Evolutionary conservation across 1,139 yeast genomes (phyloP), one percentile per base, ranked within the genome.

Genomic region (Candida sanyaensis): DNA sequence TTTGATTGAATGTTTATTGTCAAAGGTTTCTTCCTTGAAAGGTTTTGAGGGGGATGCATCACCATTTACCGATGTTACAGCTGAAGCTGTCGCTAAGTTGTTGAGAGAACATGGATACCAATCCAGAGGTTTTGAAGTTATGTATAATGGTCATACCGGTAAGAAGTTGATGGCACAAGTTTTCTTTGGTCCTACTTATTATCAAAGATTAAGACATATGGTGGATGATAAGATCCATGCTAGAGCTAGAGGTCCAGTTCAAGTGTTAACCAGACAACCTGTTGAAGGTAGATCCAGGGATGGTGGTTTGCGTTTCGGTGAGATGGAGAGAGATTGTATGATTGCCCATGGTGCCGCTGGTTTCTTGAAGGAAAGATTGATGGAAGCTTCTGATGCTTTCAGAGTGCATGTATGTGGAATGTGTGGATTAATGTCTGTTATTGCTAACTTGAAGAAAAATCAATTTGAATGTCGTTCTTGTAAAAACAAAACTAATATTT

Each of bases 301-400:
- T 72, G 99, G 99, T 83, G 99, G 99, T 59, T 78, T 93, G 68
- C 91, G 99, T 73, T 95, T 93, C 81, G 99, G 99, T 65, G 99
- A 93, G 75, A 93, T 93, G 99, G 99, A 93, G 73, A 90, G 99
- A 78, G 99, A 95, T 78, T 93, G 99, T 87, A 93, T 95, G 96
- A 93, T 93, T 78, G 99, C 99, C 4, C 98, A 93, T 68, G 99
- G 99, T 67, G 98, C 97, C 2, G 97, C 99, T 1, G 96, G 97
- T 7, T 93, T 93, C 77, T 80, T 93, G 72, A 90, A 92, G 72
- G 99, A 93, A 73, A 83, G 99, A 68, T 78, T 93, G 68, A 92
- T 93, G 97, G 99, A 93, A 69, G 97, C 97, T 3, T 91, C 98
- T 0, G 99, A 93, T 75, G 97, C 98, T 3, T 93, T 93, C 77